Percentiles rank a stretch among this genome's conserved stretches.
These are phyloP conservation scores for Cinnamomum micranthum DNA, from an alignment of 164 flowering plant species.

Conservation along the genomic window DNA sequence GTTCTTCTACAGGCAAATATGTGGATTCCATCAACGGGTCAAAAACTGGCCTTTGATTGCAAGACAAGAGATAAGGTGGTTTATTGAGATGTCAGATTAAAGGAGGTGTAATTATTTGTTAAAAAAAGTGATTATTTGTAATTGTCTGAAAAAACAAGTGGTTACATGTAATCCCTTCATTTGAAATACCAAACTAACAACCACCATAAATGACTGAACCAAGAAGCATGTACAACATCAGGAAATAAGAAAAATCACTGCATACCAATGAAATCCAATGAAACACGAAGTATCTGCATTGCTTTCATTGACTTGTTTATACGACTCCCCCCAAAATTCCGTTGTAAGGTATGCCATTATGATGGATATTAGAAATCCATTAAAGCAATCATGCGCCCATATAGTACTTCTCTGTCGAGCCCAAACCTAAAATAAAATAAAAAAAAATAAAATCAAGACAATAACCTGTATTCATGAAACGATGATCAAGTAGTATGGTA, in stretches of 20 bases:
- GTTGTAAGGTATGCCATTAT: constrained; percentile 66
- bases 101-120: too few relatives aligned
- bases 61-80: too few relatives aligned
- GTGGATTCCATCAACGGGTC: too few relatives aligned
- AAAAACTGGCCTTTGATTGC: too few relatives aligned
- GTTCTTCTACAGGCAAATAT: too few relatives aligned
- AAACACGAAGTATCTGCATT: constrained; percentile 70
- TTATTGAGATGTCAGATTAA: too few relatives aligned
- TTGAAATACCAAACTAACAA: neutral
- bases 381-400: constrained; percentile 71
- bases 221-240: neutral
- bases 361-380: constrained; percentile 70
- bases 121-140: neutral
- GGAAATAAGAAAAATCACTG: neutral
- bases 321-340: constrained; percentile 38
- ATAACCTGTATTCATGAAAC: neutral
- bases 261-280: constrained; percentile 78
- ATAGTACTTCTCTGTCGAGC: constrained; percentile 72
- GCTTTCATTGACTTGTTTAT: constrained; percentile 65
- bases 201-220: neutral
- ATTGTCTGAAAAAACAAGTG: too few relatives aligned
- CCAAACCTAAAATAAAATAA: constrained; percentile 61
- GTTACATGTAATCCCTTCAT: too few relatives aligned
- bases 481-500: neutral
- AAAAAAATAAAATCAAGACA: neutral